phyloP scores from a whole-genome alignment of 306 rosid species.

The Cajanus cajan region DNA sequence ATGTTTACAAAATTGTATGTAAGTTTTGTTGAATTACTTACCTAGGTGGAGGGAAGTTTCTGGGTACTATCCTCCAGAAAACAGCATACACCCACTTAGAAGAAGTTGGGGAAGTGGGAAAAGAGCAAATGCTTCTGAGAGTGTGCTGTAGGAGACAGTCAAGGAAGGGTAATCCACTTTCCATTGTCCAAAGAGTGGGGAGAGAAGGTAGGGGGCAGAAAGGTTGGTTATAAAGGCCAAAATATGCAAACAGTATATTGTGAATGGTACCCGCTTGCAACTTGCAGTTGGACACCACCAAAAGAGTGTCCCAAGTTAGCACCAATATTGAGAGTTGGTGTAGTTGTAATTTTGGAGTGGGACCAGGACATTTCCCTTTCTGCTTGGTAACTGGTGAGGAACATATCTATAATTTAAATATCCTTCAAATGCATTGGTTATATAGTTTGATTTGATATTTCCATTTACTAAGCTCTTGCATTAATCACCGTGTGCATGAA shows the following conservation, averaged over 20 bases:
- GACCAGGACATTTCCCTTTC: slow-evolving; percentile 38
- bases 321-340: slow-evolving; percentile 38
- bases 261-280: slow-evolving; percentile 38
- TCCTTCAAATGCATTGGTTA: background rate
- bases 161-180: slow-evolving; percentile 67
- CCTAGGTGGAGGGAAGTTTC: slow-evolving; percentile 94
- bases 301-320: slow-evolving; percentile 37
- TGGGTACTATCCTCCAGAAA: slow-evolving; percentile 82
- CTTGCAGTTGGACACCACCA: slow-evolving; percentile 41
- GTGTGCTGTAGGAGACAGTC: slow-evolving; percentile 79
- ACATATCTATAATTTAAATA: slow-evolving; percentile 28
- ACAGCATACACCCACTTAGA: slow-evolving; percentile 91
- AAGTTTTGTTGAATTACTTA: slow-evolving; percentile 19
- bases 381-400: slow-evolving; percentile 12
- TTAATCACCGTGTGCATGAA: no score
- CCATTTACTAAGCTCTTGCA: background rate
- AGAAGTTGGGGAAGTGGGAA: slow-evolving; percentile 51
- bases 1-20: background rate
- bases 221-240: slow-evolving; percentile 26
- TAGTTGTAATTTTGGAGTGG: slow-evolving; percentile 44
- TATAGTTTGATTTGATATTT: background rate
- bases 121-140: slow-evolving; percentile 63
- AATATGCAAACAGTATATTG: slow-evolving; percentile 25
- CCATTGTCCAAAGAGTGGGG: slow-evolving; percentile 47
- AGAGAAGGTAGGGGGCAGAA: background rate